Evolutionary conservation across 2,329 filamentous ascomycete species (phyloP), one percentile per base, ranked within the genome.

Genomic region (Fusarium scirpi): DNA sequence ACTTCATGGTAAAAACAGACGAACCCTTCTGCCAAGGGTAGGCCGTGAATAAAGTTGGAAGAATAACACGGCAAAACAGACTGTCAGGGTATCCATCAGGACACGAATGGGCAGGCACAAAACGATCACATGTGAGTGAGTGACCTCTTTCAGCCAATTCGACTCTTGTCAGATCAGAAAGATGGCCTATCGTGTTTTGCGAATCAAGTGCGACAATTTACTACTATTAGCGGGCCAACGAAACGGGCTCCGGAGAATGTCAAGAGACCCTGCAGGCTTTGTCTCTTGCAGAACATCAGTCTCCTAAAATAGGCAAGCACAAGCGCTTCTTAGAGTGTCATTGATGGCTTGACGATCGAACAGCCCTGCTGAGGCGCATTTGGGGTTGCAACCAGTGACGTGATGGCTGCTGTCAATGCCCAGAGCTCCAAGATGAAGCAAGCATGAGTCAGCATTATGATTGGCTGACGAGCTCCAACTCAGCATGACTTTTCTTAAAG

Each of bases 351-450:
- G 41, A 38, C n/a, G 18, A 38, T 38, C 34, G 18, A 29, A 25
- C 20, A 38, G 46, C 30, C 41, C 51, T 24, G 32, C 51, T 24
- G 32, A 16, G 47, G 60, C 27, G 58, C 46, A 41, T 24, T 47
- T 52, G 34, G 41, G 53, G 53, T 49, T 51, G 51, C 58, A 67
- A 53, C 57, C 49, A 71, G 68, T 71, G 69, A 71, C 69, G 68
- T 71, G 57, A 63, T 66, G 64, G 58, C 44, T 56, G 27, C 40
- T 67, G 53, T 54, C 51, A 60, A 38, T 22, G 38, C 25, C 25
- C n/a, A 38, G 25, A 55, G 40, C 47, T 30, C 11, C 29, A 53
- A 58, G 38, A 51, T 34, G 25, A 44, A 30, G 38, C 27, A 41
- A 27, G 16, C n/a, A 45, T 69, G 52, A 61, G 55, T 59, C 32